A percentile compares a stretch with the other conserved stretches of the same genome.
Conservation (phyloP, 495 filamentous ascomycete genomes). For the Neurospora sp. region DNA sequence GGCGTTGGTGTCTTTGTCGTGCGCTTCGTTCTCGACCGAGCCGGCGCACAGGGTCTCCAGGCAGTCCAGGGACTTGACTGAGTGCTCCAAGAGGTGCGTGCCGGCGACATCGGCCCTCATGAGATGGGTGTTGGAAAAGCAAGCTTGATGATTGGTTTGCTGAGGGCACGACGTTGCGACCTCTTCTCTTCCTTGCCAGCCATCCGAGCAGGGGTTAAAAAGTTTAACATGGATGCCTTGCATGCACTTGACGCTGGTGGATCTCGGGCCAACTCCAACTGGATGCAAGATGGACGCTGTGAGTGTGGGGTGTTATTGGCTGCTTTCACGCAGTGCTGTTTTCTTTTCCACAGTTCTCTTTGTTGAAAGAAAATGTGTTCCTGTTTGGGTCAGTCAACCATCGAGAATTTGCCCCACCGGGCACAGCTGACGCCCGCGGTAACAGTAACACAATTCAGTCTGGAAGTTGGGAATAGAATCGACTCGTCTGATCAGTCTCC, state of each 20-base stretch:
- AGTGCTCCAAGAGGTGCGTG: not conserved
- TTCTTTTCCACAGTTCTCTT: slow-evolving; percentile 19
- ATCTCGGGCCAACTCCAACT: slow-evolving; percentile 18
- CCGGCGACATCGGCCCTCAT: slow-evolving; percentile 25
- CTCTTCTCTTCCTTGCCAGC: not conserved
- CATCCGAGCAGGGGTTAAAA: slow-evolving; percentile 11
- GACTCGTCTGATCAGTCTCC: not conserved
- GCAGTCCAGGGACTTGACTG: not conserved
- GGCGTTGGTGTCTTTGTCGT: not conserved
- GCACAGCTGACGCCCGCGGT: too few relatives aligned
- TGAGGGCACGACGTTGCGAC: slow-evolving; percentile 6
- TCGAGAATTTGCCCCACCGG: not conserved
- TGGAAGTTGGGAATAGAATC: not conserved
- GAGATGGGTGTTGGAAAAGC: slow-evolving; percentile 18
- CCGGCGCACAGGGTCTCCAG: not conserved
- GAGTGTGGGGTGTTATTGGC: slow-evolving; percentile 20
- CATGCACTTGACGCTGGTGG: slow-evolving; percentile 26
- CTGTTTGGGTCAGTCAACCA: not conserved
- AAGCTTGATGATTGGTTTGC: slow-evolving; percentile 18
- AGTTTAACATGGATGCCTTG: slow-evolving; percentile 15
- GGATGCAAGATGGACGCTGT: slow-evolving; percentile 17
- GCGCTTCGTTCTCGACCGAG: not conserved
- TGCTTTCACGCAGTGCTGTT: slow-evolving; percentile 15
- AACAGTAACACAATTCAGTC: not conserved
- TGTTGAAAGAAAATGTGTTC: slow-evolving; percentile 1